Evolutionary conservation across 805 yeast species (phyloP), one percentile per base, ranked within the genome.

Genomic region (Myxozyma vanderwaltii): DNA sequence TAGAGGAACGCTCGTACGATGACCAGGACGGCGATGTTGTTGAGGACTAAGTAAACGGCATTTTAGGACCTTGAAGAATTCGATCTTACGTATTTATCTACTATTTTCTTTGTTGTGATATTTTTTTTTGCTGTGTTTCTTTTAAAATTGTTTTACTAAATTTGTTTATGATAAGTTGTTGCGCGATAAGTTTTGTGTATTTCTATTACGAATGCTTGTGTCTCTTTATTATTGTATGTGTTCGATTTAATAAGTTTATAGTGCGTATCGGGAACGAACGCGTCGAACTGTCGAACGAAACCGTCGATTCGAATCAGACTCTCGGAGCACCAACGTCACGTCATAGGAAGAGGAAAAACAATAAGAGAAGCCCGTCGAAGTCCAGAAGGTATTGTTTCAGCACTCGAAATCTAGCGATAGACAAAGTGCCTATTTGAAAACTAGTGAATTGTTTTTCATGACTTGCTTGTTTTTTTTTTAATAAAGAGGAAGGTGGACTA

Each of bases 11-110:
- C n/a, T 56, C 62, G 31, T 59, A 59, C 48, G 63, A 59, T 29
- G 63, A 59, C 21, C 63, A 51, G 41, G 62, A 56, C 33, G 63
- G 53, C 43, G 63, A 56, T 48, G 63, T 56, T 33, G 58, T 36
- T 23, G 63, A 59, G 35, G 63, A 58, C 40, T 58, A 51, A 48
- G 27, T 21, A 38, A n/a, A n/a, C 43, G 19, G 21, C 21, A 6
- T 10, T 29, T 29, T 29, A 29, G 33, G 33, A 6, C 6, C 33
- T 29, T 10, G 6, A 29, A 6, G 33, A 10, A 7, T 29, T 29
- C 10, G 10, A 6, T 29, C 41, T 38, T 38, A 38, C 41, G 41
- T 38, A 38, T 38, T 17, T 13, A n/a, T n/a, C n/a, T n/a, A n/a
- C n/a, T 13, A 4, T 41, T 41, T 41, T 41, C 27, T 23, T 12